Conservation (phyloP, 192 early-diverging fungal species). For the Backusella morwellensis region DNA sequence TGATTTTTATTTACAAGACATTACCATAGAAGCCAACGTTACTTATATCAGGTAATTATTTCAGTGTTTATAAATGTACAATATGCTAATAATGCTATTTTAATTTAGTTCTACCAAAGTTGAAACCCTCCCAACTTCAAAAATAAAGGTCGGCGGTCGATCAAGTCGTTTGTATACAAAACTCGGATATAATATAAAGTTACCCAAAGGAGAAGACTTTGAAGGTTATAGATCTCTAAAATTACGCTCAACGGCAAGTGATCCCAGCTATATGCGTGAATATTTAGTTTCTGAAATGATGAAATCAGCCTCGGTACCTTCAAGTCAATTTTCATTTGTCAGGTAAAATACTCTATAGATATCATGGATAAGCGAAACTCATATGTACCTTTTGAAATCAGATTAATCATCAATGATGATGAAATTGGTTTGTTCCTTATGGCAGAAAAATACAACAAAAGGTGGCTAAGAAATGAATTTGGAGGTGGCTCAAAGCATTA, state of each 20-base stretch:
- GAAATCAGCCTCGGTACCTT: slow-evolving; percentile 15
- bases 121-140: not conserved
- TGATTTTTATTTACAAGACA: not conserved
- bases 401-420: slow-evolving; percentile 20
- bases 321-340: slow-evolving; percentile 14
- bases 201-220: slow-evolving; percentile 8
- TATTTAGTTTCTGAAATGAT: slow-evolving; percentile 22
- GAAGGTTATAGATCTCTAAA: slow-evolving; percentile 23
- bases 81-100: not conserved
- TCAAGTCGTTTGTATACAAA: slow-evolving; percentile 26
- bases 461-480: slow-evolving; percentile 9
- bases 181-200: slow-evolving; percentile 20
- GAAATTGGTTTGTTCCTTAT: slow-evolving; percentile 4
- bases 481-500: not conserved
- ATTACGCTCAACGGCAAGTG: slow-evolving; percentile 15
- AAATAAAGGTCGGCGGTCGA: slow-evolving; percentile 24
- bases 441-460: slow-evolving; percentile 11
- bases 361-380: not conserved
- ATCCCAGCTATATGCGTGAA: slow-evolving; percentile 36
- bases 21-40: not conserved
- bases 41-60: slow-evolving; percentile 4
- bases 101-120: slow-evolving; percentile 8
- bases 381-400: not conserved
- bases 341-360: slow-evolving; percentile 12
- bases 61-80: not conserved